Evolutionary conservation across 139 green algal species (phyloP).

Genomic region (Haematococcus sp.): DNA sequence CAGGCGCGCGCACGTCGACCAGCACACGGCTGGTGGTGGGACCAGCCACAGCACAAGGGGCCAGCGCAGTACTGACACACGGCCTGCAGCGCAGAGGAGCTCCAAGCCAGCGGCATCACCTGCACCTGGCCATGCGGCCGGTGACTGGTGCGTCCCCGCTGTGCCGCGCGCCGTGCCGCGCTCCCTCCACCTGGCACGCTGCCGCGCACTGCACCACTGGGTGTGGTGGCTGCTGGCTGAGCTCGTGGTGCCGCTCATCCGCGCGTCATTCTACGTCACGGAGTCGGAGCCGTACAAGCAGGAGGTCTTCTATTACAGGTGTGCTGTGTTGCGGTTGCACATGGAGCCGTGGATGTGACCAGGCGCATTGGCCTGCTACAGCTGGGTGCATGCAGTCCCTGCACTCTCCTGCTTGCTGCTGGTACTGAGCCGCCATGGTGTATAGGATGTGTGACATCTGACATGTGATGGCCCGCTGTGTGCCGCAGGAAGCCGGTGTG

Average conservation of each 20-base stretch:
- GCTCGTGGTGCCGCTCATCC: slow-evolving; percentile 76
- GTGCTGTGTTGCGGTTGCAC: slow-evolving; percentile 56
- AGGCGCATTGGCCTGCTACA: too few relatives aligned
- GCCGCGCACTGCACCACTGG: slow-evolving; percentile 59
- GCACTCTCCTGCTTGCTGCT: too few relatives aligned
- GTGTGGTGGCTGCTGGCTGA: slow-evolving; percentile 70
- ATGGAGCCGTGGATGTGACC: too few relatives aligned
- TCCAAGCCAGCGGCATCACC: not conserved
- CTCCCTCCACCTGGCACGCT: slow-evolving; percentile 5
- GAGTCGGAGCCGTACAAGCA: slow-evolving; percentile 81
- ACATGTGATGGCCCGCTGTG: not conserved
- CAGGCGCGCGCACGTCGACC: not conserved
- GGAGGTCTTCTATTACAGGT: slow-evolving; percentile 51
- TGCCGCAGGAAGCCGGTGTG: slow-evolving; percentile 77
- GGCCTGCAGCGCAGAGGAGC: too few relatives aligned
- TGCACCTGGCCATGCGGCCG: not conserved
- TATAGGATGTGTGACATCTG: too few relatives aligned
- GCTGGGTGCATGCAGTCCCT: too few relatives aligned
- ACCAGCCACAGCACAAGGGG: not conserved
- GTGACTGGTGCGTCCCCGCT: not conserved
- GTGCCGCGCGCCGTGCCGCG: not conserved
- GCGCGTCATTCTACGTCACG: slow-evolving; percentile 87
- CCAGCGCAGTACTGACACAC: too few relatives aligned
- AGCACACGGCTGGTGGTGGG: not conserved
- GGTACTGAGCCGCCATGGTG: too few relatives aligned